These are phyloP conservation scores for Barnettozyma siamensis DNA, from an alignment of 805 yeast genomes.

Conservation along the genomic window DNA sequence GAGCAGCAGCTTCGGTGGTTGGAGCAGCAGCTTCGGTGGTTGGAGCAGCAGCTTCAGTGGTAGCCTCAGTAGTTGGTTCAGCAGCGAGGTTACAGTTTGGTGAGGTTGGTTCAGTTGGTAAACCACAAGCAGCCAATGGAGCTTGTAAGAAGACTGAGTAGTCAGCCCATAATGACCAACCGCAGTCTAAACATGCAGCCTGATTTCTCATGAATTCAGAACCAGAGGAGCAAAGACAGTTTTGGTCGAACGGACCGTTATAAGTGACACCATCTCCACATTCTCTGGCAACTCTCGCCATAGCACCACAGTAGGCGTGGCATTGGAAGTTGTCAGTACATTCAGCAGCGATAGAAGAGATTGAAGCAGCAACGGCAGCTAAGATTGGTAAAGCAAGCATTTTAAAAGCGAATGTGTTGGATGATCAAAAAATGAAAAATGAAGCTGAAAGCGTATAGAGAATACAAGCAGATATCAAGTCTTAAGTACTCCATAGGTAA, in stretches of 20 bases:
- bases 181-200: constrained; percentile 29
- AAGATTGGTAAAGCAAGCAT: constrained; percentile 2
- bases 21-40: constrained; percentile 7
- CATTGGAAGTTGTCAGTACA: constrained; percentile 16
- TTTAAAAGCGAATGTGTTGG: background rate
- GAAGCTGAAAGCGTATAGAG: too few species aligned
- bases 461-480: background rate
- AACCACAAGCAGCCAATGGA: constrained; percentile 14
- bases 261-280: constrained; percentile 18
- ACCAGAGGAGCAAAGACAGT: constrained; percentile 16
- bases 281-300: constrained; percentile 24
- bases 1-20: background rate
- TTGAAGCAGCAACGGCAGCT: constrained; percentile 1
- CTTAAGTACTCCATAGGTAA: background rate
- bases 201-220: constrained; percentile 11
- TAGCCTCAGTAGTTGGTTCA: constrained; percentile 14
- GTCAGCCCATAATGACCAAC: constrained; percentile 31
- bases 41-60: constrained; percentile 13
- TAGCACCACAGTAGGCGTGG: constrained; percentile 27
- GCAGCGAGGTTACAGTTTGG: background rate
- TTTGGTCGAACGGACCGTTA: constrained; percentile 1
- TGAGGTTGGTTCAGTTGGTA: constrained; percentile 22
- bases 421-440: background rate
- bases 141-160: constrained; percentile 20
- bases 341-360: constrained; percentile 1